Base-by-base conservation (phyloP, 257 asterid genomes). In the Nicotiana noctiflora region DNA sequence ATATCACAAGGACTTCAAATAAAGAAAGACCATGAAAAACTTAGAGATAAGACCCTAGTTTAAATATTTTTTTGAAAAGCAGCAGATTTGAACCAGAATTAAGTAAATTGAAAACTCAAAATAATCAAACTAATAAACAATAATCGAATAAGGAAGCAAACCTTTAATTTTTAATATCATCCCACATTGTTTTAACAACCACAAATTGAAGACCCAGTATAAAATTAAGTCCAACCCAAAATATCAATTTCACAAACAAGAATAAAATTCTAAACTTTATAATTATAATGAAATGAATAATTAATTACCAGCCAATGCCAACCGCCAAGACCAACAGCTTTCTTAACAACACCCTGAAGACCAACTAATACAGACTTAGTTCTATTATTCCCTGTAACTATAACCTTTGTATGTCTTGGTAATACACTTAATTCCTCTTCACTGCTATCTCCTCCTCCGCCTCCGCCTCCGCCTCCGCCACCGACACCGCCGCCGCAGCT, bases 241-340 rank as follows among this genome's bases (percentile, higher is more conserved):
- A 37, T 52, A 13, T 64, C 64, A 31, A 18, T 27, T 46, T 18
- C 23, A 15, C 2, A 31, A 21, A n/a, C 12, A 8, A 70, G 44
- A 32, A n/a, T 13, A 32, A 70, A 72, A 23, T 12, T 6, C 3
- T 2, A 40, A 37, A 8, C 11, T 32, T 32, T 29, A 29, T 29
- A 25, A 25, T 21, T 9, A 64, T 64, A 7, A 11, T 52, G 8
- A 46, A 68, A 59, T 19, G 37, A 51, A 44, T 8, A 34, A 13
- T 11, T 57, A 31, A 44, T 84, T 86, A 94, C 96, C 96, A 94
- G 98, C 98, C 98, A 94, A 83, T 94, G 97, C 96, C 96, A 94
- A 61, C 98, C 97, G 44, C 98, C 98, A 75, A 94, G 97, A 14
- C 98, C 98, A 65, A 94, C 98, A 62, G 97, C 98, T 59, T 94